phyloP scores from a whole-genome alignment of 169 alveolate species.

The Plasmodium gallinaceum region DNA sequence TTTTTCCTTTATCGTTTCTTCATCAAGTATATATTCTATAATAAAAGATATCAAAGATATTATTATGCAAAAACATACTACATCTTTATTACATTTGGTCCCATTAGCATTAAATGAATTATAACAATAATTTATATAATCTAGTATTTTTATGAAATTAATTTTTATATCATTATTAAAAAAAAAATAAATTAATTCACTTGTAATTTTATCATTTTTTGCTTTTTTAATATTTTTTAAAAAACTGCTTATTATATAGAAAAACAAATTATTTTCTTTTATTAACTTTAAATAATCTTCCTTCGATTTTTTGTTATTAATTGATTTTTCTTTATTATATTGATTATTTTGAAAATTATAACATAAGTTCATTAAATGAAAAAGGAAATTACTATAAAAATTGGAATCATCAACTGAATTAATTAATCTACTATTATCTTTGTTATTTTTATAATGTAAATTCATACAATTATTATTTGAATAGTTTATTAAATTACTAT shows the following conservation, averaged over 20 bases:
- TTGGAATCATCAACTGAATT: background rate
- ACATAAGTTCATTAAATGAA: conserved; percentile 9
- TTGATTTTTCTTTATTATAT: background rate
- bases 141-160: conserved; percentile 37
- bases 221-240: conserved; percentile 32
- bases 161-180: conserved; percentile 27
- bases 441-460: background rate
- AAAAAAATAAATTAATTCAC: conserved; percentile 38
- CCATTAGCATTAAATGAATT: conserved; percentile 37
- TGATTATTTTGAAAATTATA: background rate
- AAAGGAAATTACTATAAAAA: background rate
- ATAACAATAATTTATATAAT: conserved; percentile 50
- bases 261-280: conserved; percentile 39
- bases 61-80: conserved; percentile 33
- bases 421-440: background rate
- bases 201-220: background rate
- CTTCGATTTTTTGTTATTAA: background rate
- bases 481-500: no score
- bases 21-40: conserved; percentile 45
- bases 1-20: conserved; percentile 10
- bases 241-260: conserved; percentile 27
- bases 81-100: conserved; percentile 16
- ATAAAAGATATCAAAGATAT: conserved; percentile 34
- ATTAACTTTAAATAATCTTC: conserved; percentile 15
- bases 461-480: no score